phyloP scores from a whole-genome alignment of 345 rosid species.

The Aquilaria yunnanensis region DNA sequence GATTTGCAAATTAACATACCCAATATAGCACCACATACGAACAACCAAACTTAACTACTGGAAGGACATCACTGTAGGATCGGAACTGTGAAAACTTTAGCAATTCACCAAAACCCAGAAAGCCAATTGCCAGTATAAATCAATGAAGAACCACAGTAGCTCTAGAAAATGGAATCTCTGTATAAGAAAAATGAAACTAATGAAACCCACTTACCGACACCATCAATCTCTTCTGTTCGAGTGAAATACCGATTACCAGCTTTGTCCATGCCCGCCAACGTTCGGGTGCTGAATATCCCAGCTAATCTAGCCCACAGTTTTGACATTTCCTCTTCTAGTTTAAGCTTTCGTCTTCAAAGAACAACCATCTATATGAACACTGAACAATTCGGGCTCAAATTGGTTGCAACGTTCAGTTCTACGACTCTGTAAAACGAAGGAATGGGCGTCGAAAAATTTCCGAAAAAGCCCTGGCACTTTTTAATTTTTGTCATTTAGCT shows the following conservation, averaged over 20 bases:
- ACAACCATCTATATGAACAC: not conserved
- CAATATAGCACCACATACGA: too few species aligned
- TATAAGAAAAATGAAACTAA: not conserved
- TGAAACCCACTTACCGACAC: conserved; percentile 50
- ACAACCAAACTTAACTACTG: not conserved
- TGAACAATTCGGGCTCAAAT: not conserved
- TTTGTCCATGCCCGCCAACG: conserved; percentile 53
- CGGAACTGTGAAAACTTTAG: not conserved
- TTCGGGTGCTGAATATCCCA: conserved; percentile 54
- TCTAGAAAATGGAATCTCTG: not conserved
- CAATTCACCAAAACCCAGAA: not conserved
- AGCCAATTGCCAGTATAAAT: not conserved
- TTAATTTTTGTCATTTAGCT: not conserved
- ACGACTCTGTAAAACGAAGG: not conserved
- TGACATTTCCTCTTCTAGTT: conserved; percentile 44
- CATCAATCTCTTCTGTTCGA: conserved; percentile 73
- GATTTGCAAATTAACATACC: too few species aligned
- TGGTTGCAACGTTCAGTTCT: not conserved
- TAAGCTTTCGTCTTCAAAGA: conserved; percentile 4
- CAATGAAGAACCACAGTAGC: conserved; percentile 1
- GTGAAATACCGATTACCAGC: conserved; percentile 82
- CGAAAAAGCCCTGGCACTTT: not conserved
- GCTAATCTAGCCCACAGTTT: conserved; percentile 63
- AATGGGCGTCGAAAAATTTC: not conserved
- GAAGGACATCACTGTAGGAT: not conserved